Conservation (phyloP, 768 basidiomycete genomes). For the Pleurotus giganteus region DNA sequence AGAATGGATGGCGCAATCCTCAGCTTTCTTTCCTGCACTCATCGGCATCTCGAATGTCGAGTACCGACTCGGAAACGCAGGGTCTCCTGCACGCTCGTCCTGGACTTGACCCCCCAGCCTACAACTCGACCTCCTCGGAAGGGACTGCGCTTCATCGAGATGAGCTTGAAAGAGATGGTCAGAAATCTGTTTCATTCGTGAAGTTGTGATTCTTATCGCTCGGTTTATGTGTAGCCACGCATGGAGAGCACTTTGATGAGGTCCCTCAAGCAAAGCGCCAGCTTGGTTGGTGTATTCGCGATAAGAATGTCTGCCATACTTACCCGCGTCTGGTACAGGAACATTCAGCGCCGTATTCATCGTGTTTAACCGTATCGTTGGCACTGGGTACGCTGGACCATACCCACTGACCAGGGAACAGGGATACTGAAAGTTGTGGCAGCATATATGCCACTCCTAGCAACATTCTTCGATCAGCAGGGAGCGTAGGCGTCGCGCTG, state of each 20-base stretch:
- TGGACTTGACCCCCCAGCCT: not conserved
- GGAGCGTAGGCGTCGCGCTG: slow-evolving; percentile 68
- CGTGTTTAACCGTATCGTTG: slow-evolving; percentile 76
- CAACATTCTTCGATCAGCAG: slow-evolving; percentile 62
- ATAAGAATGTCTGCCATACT: not conserved
- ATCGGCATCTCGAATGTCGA: too few relatives aligned
- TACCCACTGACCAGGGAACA: not conserved
- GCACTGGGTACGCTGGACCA: slow-evolving; percentile 51
- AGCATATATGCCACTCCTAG: slow-evolving; percentile 75
- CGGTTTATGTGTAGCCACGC: not conserved
- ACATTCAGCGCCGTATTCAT: slow-evolving; percentile 57
- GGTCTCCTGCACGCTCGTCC: not conserved
- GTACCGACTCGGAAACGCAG: not conserved
- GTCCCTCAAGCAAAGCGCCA: slow-evolving; percentile 47
- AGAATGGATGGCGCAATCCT: too few relatives aligned
- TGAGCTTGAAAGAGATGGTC: not conserved
- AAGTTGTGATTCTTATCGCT: not conserved
- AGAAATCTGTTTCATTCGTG: not conserved
- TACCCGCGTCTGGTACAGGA: slow-evolving; percentile 27
- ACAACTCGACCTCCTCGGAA: not conserved
- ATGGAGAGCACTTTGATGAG: slow-evolving; percentile 42
- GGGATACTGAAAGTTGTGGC: not conserved
- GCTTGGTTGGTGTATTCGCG: slow-evolving; percentile 37
- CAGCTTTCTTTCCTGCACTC: too few relatives aligned
- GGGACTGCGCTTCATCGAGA: too few relatives aligned